These are phyloP conservation scores for Daldinia concentrica DNA, from an alignment of 495 filamentous ascomycete species.

Conservation along the genomic window DNA sequence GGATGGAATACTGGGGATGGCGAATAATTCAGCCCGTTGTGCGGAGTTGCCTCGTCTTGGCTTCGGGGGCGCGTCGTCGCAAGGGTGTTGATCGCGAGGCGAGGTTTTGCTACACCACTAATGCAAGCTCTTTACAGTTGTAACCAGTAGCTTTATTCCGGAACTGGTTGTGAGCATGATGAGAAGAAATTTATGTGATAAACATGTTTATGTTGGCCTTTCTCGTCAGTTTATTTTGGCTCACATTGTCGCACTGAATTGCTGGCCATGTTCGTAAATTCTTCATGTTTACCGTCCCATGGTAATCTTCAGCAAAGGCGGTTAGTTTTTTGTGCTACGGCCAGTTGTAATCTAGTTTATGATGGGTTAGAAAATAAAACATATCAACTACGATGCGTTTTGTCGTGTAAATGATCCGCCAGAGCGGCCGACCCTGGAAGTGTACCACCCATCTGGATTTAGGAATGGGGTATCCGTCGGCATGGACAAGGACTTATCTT, in stretches of 20 bases:
- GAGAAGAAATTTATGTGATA: conserved; percentile 19
- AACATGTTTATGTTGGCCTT: not conserved
- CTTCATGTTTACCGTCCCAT: conserved; percentile 23
- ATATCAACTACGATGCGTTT: conserved; percentile 10
- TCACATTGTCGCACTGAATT: conserved; percentile 21
- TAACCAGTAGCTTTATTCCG: conserved; percentile 25
- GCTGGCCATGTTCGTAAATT: conserved; percentile 17
- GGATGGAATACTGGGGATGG: not conserved
- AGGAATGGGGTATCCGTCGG: conserved; percentile 31
- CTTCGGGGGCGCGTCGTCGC: conserved; percentile 26
- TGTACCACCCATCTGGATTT: conserved; percentile 39
- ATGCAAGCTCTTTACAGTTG: conserved; percentile 43
- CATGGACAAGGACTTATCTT: conserved; percentile 21
- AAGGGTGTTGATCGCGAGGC: conserved; percentile 37
- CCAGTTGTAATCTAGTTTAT: conserved; percentile 18
- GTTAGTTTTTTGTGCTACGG: conserved; percentile 17
- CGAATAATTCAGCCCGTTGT: conserved; percentile 30
- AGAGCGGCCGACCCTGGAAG: conserved; percentile 29
- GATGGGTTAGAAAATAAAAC: not conserved
- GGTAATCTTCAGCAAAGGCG: conserved; percentile 18
- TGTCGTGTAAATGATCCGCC: conserved; percentile 30
- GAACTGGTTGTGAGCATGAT: conserved; percentile 37
- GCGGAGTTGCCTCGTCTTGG: conserved; percentile 34
- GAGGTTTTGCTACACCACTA: conserved; percentile 35
- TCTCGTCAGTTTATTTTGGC: conserved; percentile 5